These are phyloP conservation scores for Spongospora subterranea DNA, from an alignment of 208 protist species.

Conservation along the genomic window DNA sequence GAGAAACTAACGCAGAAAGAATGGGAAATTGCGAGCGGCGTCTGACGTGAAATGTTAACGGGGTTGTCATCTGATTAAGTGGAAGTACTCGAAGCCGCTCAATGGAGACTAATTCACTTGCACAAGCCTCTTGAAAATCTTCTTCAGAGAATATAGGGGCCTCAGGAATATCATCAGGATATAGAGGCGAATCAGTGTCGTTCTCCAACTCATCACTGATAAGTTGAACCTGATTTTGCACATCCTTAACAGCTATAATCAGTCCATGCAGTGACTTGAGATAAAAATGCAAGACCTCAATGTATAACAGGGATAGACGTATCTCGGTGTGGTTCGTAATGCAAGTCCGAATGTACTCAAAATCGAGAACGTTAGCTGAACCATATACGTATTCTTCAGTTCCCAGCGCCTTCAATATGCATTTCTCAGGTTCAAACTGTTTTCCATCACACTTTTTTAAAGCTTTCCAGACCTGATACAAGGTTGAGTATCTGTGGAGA, in stretches of 20 bases:
- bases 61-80: neutral
- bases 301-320: constrained; percentile 6
- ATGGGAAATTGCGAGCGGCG: neutral
- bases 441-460: constrained; percentile 22
- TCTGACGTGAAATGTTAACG: neutral
- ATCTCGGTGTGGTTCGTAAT: neutral
- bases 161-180: constrained; percentile 9
- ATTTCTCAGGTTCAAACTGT: constrained; percentile 26
- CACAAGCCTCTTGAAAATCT: constrained; percentile 34
- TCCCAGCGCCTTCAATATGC: constrained; percentile 21
- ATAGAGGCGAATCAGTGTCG: neutral
- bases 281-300: neutral
- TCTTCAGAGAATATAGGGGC: neutral
- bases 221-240: neutral
- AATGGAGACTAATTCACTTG: neutral
- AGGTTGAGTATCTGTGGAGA: neutral
- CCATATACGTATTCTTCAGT: constrained; percentile 28
- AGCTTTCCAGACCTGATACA: neutral
- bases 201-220: neutral
- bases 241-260: neutral
- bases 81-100: constrained; percentile 21
- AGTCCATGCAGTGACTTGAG: neutral
- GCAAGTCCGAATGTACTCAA: constrained; percentile 48
- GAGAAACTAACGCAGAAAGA: neutral
- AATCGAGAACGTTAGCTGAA: neutral